These are phyloP conservation scores for Cladosporium sp. DNA, from an alignment of 2,329 filamentous ascomycete genomes.

Conservation along the genomic window DNA sequence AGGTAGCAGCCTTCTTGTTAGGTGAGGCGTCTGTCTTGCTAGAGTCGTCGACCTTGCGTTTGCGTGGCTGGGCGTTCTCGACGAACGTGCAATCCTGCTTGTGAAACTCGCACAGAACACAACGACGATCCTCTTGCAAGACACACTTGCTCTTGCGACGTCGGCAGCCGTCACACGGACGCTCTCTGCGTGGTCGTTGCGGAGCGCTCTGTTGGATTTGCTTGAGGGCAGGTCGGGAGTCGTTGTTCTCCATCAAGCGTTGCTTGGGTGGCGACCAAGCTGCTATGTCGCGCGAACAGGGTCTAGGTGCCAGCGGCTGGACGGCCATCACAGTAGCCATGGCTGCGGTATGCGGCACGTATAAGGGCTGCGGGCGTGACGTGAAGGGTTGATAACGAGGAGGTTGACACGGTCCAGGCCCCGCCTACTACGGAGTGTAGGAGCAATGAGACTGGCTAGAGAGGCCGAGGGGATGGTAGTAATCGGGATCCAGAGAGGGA, in stretches of 20 bases:
- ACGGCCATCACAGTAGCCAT: slow-evolving; percentile 53
- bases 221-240: slow-evolving; percentile 41
- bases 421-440: slow-evolving; percentile 21
- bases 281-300: slow-evolving; percentile 47
- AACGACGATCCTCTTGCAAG: slow-evolving; percentile 70
- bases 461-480: neutral
- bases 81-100: slow-evolving; percentile 77
- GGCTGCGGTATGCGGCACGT: slow-evolving; percentile 24
- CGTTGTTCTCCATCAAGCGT: slow-evolving; percentile 44
- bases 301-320: slow-evolving; percentile 48
- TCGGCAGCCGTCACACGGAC: slow-evolving; percentile 70
- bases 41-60: slow-evolving; percentile 70
- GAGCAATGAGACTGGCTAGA: slow-evolving; percentile 18
- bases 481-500: slow-evolving; percentile 5
- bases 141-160: slow-evolving; percentile 74
- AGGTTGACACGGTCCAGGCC: slow-evolving; percentile 21
- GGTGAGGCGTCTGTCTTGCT: slow-evolving; percentile 24
- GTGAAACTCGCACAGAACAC: slow-evolving; percentile 75
- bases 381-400: slow-evolving; percentile 23
- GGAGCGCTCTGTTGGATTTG: slow-evolving; percentile 33
- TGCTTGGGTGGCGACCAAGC: slow-evolving; percentile 44
- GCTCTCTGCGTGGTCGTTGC: slow-evolving; percentile 32
- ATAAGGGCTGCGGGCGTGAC: slow-evolving; percentile 22
- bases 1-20: slow-evolving; percentile 29
- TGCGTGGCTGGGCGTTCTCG: slow-evolving; percentile 73